A percentile compares a stretch with the other conserved stretches of the same genome.
phyloP scores from a whole-genome alignment of 1,139 yeast species.

The Blastobotrys buckinghamii region DNA sequence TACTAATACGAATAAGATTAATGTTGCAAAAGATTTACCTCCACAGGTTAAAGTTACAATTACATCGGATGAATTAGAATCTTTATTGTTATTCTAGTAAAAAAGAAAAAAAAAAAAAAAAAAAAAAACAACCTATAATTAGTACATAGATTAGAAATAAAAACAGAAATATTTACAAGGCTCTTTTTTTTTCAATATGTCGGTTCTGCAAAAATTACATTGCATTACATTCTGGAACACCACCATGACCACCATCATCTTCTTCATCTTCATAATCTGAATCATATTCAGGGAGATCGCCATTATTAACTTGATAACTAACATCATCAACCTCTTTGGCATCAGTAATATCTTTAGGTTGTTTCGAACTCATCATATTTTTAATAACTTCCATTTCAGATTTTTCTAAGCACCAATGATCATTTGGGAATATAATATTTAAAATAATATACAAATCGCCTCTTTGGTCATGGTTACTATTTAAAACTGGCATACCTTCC shows the following conservation, averaged over 20 bases:
- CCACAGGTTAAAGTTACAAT: slow-evolving; percentile 8
- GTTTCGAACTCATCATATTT: slow-evolving; percentile 18
- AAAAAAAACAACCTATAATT: neutral
- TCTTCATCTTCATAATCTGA: slow-evolving; percentile 15
- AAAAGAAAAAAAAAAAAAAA: neutral
- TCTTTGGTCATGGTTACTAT: slow-evolving; percentile 33
- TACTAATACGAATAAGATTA: neutral
- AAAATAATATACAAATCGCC: slow-evolving; percentile 76
- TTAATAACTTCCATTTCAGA: slow-evolving; percentile 24
- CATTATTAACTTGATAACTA: slow-evolving; percentile 15
- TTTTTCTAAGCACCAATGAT: slow-evolving; percentile 35
- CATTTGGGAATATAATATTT: slow-evolving; percentile 76
- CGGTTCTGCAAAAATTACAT: slow-evolving; percentile 18
- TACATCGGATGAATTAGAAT: slow-evolving; percentile 1
- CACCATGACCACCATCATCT: slow-evolving; percentile 12
- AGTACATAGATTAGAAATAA: neutral
- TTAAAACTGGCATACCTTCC: slow-evolving; percentile 78
- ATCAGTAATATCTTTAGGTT: slow-evolving; percentile 10
- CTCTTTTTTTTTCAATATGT: neutral
- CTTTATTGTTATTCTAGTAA: slow-evolving; percentile 1
- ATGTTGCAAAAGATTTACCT: slow-evolving; percentile 6
- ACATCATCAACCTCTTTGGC: slow-evolving; percentile 25
- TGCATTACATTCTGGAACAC: slow-evolving; percentile 20
- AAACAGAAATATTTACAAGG: neutral
- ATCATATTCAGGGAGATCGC: slow-evolving; percentile 12